These are phyloP conservation scores for Ophiostoma australiae DNA, from an alignment of 2,329 filamentous ascomycete species.

Conservation along the genomic window DNA sequence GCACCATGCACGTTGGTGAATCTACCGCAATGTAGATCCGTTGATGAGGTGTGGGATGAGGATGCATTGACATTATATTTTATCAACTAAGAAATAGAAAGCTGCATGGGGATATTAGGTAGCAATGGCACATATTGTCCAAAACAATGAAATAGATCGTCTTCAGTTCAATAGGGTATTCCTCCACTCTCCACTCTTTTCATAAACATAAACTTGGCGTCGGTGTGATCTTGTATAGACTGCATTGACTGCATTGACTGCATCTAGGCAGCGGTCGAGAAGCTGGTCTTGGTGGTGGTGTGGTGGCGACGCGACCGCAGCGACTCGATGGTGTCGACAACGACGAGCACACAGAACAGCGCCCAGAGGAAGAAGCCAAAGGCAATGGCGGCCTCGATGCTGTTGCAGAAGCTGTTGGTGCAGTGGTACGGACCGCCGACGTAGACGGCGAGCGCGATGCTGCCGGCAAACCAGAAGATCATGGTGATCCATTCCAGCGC, in stretches of 20 bases:
- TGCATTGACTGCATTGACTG: background rate
- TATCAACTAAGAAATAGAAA: background rate
- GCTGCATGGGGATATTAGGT: background rate
- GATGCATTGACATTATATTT: background rate
- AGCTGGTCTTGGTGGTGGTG: conserved; percentile 26
- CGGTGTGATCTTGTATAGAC: background rate
- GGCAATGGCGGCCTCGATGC: conserved; percentile 58
- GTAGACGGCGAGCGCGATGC: conserved; percentile 67
- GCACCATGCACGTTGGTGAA: background rate
- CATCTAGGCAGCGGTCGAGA: conserved; percentile 3
- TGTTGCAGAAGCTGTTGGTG: conserved; percentile 51
- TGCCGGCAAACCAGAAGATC: conserved; percentile 86
- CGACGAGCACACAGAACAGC: conserved; percentile 45
- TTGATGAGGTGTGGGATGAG: background rate
- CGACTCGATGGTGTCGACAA: conserved; percentile 44
- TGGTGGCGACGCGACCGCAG: conserved; percentile 41
- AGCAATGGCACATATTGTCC: background rate
- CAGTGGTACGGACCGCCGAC: conserved; percentile 54
- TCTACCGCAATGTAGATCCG: background rate
- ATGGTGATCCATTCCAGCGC: conserved; percentile 66
- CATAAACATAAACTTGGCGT: too few relatives aligned
- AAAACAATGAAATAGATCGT: background rate
- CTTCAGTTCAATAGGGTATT: background rate
- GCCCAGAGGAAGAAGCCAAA: conserved; percentile 63
- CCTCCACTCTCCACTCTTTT: background rate